Evolutionary conservation across 495 filamentous ascomycete species (phyloP).

Genomic region (Umbilicaria muhlenbergii): DNA sequence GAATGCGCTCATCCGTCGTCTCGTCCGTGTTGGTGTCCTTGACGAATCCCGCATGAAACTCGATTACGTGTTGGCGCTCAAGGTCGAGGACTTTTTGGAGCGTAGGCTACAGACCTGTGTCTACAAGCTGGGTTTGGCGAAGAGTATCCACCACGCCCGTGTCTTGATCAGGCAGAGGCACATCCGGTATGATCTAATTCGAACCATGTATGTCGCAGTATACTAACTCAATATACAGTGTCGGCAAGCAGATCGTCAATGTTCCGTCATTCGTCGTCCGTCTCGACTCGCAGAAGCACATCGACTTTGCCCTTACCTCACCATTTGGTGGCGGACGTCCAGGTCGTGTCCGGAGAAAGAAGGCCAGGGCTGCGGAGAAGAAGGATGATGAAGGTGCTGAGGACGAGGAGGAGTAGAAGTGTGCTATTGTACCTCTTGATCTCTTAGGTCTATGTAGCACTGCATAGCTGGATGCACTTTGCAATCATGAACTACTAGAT

Average conservation of each 20-base stretch:
- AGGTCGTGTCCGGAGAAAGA: conserved; percentile 96
- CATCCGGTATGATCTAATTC: conserved; percentile 51
- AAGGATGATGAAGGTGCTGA: conserved; percentile 71
- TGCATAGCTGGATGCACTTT: too few relatives aligned
- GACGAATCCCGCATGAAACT: conserved; percentile 99
- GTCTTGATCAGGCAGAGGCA: conserved; percentile 97
- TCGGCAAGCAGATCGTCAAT: conserved; percentile 99
- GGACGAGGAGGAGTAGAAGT: conserved; percentile 72
- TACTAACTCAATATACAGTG: conserved; percentile 27
- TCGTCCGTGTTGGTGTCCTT: conserved; percentile 98
- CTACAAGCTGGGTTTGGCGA: conserved; percentile 98
- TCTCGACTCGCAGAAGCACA: conserved; percentile 99
- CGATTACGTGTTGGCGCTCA: conserved; percentile 99
- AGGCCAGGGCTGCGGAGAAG: conserved; percentile 87
- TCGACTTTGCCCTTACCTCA: conserved; percentile 94
- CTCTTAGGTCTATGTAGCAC: too few relatives aligned
- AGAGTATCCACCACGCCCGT: conserved; percentile 99
- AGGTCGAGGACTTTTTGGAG: conserved; percentile 98
- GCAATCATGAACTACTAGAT: too few relatives aligned
- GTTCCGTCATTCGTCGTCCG: conserved; percentile 98
- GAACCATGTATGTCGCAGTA: background rate
- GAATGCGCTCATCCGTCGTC: conserved; percentile 98
- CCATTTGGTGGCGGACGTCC: conserved; percentile 95
- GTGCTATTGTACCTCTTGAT: too few relatives aligned
- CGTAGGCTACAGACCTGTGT: conserved; percentile 97